Base-by-base conservation (phyloP, 371 early-diverging fungal species). In the Rhizopus delemar region DNA sequence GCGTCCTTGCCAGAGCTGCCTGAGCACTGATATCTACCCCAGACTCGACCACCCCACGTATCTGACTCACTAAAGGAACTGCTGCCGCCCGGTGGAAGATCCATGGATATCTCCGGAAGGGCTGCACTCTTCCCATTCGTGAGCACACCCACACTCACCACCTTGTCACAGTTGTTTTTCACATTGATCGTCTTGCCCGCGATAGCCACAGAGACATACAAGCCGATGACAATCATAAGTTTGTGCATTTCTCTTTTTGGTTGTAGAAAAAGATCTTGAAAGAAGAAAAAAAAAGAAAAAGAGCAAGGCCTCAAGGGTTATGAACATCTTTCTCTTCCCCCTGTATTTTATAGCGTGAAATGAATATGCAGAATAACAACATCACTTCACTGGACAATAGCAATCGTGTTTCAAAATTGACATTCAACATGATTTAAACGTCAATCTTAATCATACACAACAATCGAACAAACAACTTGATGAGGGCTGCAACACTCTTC, bases 11-110 rank as follows among this genome's bases (percentile, higher is more conserved):
- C 38, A 12, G 64, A 46, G 12, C 62, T 56, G 0, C 77, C 77
- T 29, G 67, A 61, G 45, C 78, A 75, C 8, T 67, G 62, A 56
- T 71, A 66, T 0, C 71, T 66, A 8, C 64, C 79, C 74, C 74
- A 78, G 2, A 78, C 57, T 28, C 79, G 75, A n/a, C 79, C 79
- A 8, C 79, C 79, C 79, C 79, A 78, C 0, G 56, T 38, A 50
- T 74, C 69, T 11, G 68, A 63, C 41, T 73, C 61, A 41, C 51
- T 65, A 39, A 78, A 64, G 5, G 50, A 57, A 13, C 63, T 68
- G n/a, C 60, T 66, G 2, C 65, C 72, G 11, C 67, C 64, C 3
- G 75, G 63, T 4, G 69, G 64, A 31, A 78, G 43, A 46, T 78
- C 76, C 52, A 75, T 68, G 8, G 52, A 52, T 53, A 67, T 64